Base-by-base conservation (phyloP, 2,329 filamentous ascomycete species). In the Aspergillus ruber region DNA sequence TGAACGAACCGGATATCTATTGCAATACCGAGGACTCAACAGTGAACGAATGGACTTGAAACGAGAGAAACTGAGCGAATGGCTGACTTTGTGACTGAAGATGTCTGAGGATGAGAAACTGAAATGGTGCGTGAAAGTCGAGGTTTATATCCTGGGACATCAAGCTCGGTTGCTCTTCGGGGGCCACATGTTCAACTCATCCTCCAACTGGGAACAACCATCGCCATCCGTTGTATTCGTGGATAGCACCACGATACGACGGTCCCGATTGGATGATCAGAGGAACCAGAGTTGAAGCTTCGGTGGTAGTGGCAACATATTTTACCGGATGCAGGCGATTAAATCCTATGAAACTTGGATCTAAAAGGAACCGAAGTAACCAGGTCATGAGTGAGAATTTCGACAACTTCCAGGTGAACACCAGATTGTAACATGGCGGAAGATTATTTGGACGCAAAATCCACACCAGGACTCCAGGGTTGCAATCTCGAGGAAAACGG, bases 351-450 rank as follows among this genome's bases (percentile, higher is more conserved):
- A 57, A 49, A 54, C 51, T 47, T 55, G 55, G 59, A 48, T 52
- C 15, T 15, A 17, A 51, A 41, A 59, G 49, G 54, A 32, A 56
- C 53, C 46, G 21, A 46, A 52, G 49, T 39, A 51, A 39, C 35
- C 45, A 36, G 44, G n/a, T 23, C 38, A 42, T 17, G 43, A 32
- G 43, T 49, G 48, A 36, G 47, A 45, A 50, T 15, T 36, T 32
- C 44, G 49, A 39, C 9, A 39, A n/a, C n/a, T 21, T 12, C 38
- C 41, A 44, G 53, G 48, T 48, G 23, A 8, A 41, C 50, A 57
- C 54, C 57, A 50, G 51, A 57, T 55, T 59, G 63, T 64, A 49
- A 63, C 62, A 62, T 60, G 42, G 36, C 46, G 51, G 42, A 49
- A 61, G 61, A 51, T 54, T 58, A 63, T 64, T 53, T 43, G 43